phyloP scores from a whole-genome alignment of 495 filamentous ascomycete species.

The Xanthoparmelia taractica region DNA sequence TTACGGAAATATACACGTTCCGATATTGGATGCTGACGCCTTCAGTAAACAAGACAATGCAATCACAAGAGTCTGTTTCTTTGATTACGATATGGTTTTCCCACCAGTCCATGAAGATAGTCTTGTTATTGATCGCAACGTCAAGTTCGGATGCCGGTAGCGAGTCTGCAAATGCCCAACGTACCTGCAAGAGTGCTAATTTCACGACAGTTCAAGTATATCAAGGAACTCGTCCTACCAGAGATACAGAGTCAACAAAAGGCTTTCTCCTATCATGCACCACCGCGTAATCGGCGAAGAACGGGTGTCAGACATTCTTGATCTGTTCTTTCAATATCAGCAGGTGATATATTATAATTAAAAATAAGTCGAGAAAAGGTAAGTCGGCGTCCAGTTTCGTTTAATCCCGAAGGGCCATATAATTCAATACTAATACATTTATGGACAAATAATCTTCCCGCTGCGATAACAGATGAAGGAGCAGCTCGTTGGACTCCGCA shows the following conservation, averaged over 20 bases:
- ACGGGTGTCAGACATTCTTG: slow-evolving; percentile 39
- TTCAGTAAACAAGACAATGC: slow-evolving; percentile 34
- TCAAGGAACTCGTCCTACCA: slow-evolving; percentile 29
- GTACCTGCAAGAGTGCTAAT: slow-evolving; percentile 24
- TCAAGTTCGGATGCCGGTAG: slow-evolving; percentile 32
- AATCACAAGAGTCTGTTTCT: slow-evolving; percentile 36
- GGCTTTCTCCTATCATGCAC: slow-evolving; percentile 37
- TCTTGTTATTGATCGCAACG: slow-evolving; percentile 25
- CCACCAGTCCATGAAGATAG: slow-evolving; percentile 26
- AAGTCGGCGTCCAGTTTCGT: slow-evolving; percentile 31
- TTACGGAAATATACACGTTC: slow-evolving; percentile 27
- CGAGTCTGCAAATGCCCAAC: slow-evolving; percentile 49
- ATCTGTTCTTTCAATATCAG: slow-evolving; percentile 47
- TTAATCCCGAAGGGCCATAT: slow-evolving; percentile 33
- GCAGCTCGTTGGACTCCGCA: slow-evolving; percentile 24
- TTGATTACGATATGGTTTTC: slow-evolving; percentile 34
- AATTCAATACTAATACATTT: slow-evolving; percentile 32
- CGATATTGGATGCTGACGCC: slow-evolving; percentile 30
- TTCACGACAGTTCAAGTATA: too few species aligned
- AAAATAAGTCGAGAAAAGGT: slow-evolving; percentile 23
- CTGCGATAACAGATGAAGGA: slow-evolving; percentile 36
- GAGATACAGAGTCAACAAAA: slow-evolving; percentile 48
- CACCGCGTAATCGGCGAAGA: slow-evolving; percentile 40
- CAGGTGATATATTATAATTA: slow-evolving; percentile 43
- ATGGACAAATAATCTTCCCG: slow-evolving; percentile 37